These are phyloP conservation scores for Selaginella tamariscina DNA, from an alignment of 75 land plant species.

Conservation along the genomic window DNA sequence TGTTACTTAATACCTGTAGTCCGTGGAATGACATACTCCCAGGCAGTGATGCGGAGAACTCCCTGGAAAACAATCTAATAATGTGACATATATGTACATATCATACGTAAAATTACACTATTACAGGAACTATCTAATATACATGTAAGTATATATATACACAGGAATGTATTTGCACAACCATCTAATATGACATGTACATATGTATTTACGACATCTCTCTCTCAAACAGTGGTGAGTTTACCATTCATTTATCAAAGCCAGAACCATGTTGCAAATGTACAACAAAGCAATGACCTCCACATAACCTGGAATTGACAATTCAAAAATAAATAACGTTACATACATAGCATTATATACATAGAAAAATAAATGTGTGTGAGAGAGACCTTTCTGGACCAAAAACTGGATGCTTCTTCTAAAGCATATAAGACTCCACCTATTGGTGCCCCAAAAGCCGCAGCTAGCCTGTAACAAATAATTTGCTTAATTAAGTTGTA, in stretches of 20 bases:
- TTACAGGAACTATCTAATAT: too few species aligned
- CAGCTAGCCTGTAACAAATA: constrained; percentile 27
- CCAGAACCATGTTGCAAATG: constrained; percentile 33
- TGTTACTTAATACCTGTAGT: constrained; percentile 20
- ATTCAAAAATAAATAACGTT: background rate
- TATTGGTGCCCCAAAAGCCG: constrained; percentile 37
- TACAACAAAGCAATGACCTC: constrained; percentile 32
- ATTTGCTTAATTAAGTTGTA: background rate
- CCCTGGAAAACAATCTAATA: too few species aligned
- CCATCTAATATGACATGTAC: too few species aligned
- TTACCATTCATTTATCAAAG: constrained; percentile 30
- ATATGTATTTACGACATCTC: too few species aligned
- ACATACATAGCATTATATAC: background rate
- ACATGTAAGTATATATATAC: too few species aligned
- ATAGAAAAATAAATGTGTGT: background rate
- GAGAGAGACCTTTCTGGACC: constrained; percentile 34
- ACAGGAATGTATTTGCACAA: too few species aligned
- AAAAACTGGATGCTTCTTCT: constrained; percentile 42
- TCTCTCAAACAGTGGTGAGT: too few species aligned
- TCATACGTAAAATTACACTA: too few species aligned
- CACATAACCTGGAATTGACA: constrained; percentile 29
- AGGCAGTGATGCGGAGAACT: constrained; percentile 29
- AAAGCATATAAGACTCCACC: constrained; percentile 39
- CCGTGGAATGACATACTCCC: constrained; percentile 31
- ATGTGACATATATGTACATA: too few species aligned